Conservation (phyloP, 2,329 filamentous ascomycete genomes). For the Byssoonygena ceratinophila region DNA sequence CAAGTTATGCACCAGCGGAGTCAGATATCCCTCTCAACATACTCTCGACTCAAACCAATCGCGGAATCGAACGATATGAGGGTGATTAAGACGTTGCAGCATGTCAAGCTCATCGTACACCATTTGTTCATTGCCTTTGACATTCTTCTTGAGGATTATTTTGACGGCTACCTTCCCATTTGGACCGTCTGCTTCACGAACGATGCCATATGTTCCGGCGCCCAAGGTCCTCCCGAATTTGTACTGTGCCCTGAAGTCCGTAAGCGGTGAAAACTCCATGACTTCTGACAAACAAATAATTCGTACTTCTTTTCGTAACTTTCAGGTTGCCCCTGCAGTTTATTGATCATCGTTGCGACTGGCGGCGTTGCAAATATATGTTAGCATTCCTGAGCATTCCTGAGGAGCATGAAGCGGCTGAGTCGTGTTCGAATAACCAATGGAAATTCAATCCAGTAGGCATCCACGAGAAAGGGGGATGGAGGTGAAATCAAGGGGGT, state of each 20-base stretch:
- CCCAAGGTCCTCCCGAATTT: constrained; percentile 86
- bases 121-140: constrained; percentile 97
- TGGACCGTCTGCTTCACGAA: constrained; percentile 81
- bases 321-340: constrained; percentile 90
- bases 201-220: constrained; percentile 95
- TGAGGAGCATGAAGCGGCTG: too few species aligned
- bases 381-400: constrained; percentile 5
- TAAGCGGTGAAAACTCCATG: constrained; percentile 4
- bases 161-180: constrained; percentile 88
- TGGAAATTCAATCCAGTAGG: not conserved
- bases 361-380: constrained; percentile 10
- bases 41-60: constrained; percentile 99
- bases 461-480: not conserved
- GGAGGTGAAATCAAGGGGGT: not conserved
- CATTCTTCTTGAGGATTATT: constrained; percentile 99
- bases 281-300: constrained; percentile 4
- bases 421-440: not conserved
- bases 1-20: too few species aligned
- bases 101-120: constrained; percentile 95
- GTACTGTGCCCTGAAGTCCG: constrained; percentile 60
- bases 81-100: constrained; percentile 80
- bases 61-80: constrained; percentile 92
- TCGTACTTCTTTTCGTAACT: constrained; percentile 96
- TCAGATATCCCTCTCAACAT: constrained; percentile 25
- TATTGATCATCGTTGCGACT: constrained; percentile 88